Evolutionary conservation across 2,329 filamentous ascomycete species (phyloP).

Genomic region (Truncatella angustata): DNA sequence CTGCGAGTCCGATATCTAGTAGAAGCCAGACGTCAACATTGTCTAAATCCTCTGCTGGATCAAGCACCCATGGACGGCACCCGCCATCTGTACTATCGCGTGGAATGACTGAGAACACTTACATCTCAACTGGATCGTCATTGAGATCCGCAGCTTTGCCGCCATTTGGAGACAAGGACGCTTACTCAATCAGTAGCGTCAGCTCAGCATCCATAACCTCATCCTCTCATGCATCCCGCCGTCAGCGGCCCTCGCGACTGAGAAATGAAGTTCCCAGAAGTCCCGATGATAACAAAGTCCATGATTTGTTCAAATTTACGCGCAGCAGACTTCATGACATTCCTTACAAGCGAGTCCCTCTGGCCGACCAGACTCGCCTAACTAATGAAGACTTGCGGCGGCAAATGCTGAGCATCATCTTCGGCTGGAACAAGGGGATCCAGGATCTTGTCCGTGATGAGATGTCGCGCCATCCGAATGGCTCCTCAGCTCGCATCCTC

Average conservation of each 20-base stretch:
- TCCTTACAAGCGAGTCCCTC: slow-evolving; percentile 70
- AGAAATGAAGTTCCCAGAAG: slow-evolving; percentile 79
- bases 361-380: slow-evolving; percentile 55
- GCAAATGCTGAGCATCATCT: slow-evolving; percentile 92
- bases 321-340: slow-evolving; percentile 79
- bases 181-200: slow-evolving; percentile 53
- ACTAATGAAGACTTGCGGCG: slow-evolving; percentile 78
- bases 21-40: slow-evolving; percentile 60
- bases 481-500: slow-evolving; percentile 76
- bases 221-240: slow-evolving; percentile 40
- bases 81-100: slow-evolving; percentile 51
- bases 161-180: slow-evolving; percentile 42
- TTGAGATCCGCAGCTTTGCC: slow-evolving; percentile 33
- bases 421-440: slow-evolving; percentile 89
- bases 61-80: slow-evolving; percentile 49
- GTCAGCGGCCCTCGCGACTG: slow-evolving; percentile 63
- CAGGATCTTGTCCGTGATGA: slow-evolving; percentile 82
- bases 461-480: slow-evolving; percentile 67
- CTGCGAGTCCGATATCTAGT: slow-evolving; percentile 65
- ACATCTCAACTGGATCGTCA: slow-evolving; percentile 64
- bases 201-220: slow-evolving; percentile 51
- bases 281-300: slow-evolving; percentile 67
- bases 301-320: slow-evolving; percentile 85
- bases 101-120: slow-evolving; percentile 61
- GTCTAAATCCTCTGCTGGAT: slow-evolving; percentile 54